phyloP scores from a whole-genome alignment of 192 early-diverging fungal species.

The Rhizoclosmatium globosum region DNA sequence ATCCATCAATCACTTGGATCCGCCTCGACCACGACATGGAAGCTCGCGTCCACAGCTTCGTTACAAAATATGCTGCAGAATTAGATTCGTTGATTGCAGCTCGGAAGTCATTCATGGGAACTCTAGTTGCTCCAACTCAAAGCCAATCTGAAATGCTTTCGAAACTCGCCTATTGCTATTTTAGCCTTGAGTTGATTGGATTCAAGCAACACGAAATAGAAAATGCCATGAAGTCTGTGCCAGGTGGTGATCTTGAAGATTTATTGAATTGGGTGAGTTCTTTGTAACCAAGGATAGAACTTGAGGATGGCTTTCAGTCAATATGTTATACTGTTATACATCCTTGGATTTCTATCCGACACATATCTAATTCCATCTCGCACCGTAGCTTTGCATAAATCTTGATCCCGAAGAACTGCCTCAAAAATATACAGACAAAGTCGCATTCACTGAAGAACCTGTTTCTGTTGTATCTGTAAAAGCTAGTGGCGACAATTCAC shows the following conservation, averaged over 20 bases:
- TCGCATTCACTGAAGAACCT: not conserved
- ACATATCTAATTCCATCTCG: too few species aligned
- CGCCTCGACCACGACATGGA: too few species aligned
- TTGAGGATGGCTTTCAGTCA: too few species aligned
- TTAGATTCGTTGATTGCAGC: too few species aligned
- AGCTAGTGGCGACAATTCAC: not conserved
- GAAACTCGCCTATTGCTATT: not conserved
- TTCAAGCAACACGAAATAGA: not conserved
- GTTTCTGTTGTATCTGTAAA: too few species aligned
- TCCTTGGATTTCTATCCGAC: too few species aligned
- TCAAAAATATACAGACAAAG: conserved; percentile 30
- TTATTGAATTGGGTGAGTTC: conserved; percentile 14
- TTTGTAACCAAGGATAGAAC: too few species aligned
- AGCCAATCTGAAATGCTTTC: too few species aligned
- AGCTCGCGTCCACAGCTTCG: not conserved
- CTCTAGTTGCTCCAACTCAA: too few species aligned
- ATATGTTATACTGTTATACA: too few species aligned
- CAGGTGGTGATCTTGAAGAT: not conserved
- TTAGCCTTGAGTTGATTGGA: not conserved
- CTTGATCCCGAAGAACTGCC: conserved; percentile 13
- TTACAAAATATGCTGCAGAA: too few species aligned
- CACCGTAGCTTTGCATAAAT: conserved; percentile 25
- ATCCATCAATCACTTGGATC: not conserved
- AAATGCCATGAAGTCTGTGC: not conserved
- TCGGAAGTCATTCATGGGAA: too few species aligned